Conservation (phyloP, 2,329 filamentous ascomycete genomes). For the Aspergillus intermedius region DNA sequence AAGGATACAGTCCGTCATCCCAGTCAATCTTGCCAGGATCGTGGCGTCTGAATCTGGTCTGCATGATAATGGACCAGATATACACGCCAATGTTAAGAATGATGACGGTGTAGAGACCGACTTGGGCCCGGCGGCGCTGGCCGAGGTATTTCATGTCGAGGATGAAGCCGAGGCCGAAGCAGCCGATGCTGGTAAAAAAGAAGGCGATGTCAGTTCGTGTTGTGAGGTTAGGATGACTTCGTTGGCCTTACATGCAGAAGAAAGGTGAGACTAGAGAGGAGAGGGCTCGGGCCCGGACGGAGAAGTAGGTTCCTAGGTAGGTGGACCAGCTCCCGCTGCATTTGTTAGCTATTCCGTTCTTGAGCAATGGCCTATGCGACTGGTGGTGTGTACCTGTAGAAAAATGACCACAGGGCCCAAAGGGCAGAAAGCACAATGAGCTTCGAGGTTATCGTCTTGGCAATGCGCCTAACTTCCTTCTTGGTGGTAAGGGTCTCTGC, state of each 20-base stretch:
- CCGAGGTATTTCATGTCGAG: constrained; percentile 36
- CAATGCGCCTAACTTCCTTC: constrained; percentile 37
- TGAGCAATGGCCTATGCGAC: not conserved
- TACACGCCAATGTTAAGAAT: constrained; percentile 45
- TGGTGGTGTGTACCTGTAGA: constrained; percentile 29
- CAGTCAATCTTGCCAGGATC: constrained; percentile 43
- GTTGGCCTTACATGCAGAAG: constrained; percentile 40
- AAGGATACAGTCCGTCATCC: constrained; percentile 38
- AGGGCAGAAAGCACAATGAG: constrained; percentile 35
- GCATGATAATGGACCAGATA: constrained; percentile 47
- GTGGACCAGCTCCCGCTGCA: constrained; percentile 41
- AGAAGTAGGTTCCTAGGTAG: constrained; percentile 41
- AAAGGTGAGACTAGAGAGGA: constrained; percentile 44
- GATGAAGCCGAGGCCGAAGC: constrained; percentile 45
- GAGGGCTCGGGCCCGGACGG: constrained; percentile 39
- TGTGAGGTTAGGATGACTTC: not conserved
- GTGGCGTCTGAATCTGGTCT: constrained; percentile 33
- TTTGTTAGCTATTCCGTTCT: not conserved
- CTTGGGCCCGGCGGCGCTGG: constrained; percentile 42
- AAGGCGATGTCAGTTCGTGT: not conserved
- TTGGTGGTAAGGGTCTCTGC: constrained; percentile 37
- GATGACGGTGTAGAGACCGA: constrained; percentile 41
- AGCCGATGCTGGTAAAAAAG: constrained; percentile 31
- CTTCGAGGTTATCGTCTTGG: constrained; percentile 32
- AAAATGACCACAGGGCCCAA: constrained; percentile 45